Conservation (phyloP, 331 rosid species). For the Phaseolus coccineus region DNA sequence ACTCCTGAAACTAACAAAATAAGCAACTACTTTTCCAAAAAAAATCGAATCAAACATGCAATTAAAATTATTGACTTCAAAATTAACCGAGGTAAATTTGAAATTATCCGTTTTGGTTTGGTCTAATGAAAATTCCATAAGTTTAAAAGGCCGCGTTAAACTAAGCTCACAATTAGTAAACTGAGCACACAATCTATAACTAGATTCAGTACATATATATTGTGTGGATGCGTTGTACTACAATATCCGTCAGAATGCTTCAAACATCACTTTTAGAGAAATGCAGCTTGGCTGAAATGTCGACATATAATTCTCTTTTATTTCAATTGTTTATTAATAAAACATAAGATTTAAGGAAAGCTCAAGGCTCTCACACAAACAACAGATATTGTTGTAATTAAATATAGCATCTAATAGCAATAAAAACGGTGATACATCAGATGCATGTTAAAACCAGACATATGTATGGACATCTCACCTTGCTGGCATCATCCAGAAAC, state of each 20-base stretch:
- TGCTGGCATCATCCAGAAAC: conserved; percentile 68
- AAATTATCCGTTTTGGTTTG: conserved; percentile 16
- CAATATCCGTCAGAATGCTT: conserved; percentile 2
- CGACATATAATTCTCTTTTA: conserved; percentile 17
- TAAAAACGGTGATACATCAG: neutral
- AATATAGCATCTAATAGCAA: neutral
- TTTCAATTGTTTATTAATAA: neutral
- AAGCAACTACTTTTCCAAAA: neutral
- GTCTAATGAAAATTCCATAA: conserved; percentile 21
- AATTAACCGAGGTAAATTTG: conserved; percentile 20
- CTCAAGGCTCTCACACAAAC: neutral
- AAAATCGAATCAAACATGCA: neutral
- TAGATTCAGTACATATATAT: conserved; percentile 24
- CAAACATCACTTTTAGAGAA: conserved; percentile 8
- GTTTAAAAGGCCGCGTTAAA: conserved; percentile 24
- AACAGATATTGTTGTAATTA: conserved; percentile 1
- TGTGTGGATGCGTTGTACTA: neutral
- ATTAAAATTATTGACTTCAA: conserved; percentile 13
- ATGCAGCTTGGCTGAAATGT: neutral
- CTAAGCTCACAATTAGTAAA: conserved; percentile 15
- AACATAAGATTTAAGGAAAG: conserved; percentile 8
- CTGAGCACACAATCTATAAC: conserved; percentile 18
- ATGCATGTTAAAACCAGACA: conserved; percentile 23
- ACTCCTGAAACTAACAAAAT: neutral
- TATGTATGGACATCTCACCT: conserved; percentile 50